A percentile compares a stretch with the other conserved stretches of the same genome.
Conservation (phyloP, 441 rosid genomes). For the Erodium chrysanthum region DNA sequence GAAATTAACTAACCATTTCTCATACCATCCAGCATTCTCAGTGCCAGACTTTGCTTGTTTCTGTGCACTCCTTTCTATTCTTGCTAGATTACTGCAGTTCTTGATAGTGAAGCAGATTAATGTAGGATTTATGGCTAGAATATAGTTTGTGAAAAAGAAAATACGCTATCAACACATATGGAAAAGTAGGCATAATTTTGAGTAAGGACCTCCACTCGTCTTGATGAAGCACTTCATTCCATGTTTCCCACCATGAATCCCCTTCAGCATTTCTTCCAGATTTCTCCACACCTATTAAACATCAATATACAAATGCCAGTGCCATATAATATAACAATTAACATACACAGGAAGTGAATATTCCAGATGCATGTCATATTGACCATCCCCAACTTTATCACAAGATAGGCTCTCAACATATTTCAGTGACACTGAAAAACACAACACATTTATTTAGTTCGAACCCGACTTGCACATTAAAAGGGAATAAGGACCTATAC, state of each 20-base stretch:
- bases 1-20: conserved; percentile 68
- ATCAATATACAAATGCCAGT: conserved; percentile 4
- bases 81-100: conserved; percentile 70
- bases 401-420: neutral
- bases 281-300: conserved; percentile 73
- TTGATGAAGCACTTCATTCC: conserved; percentile 96
- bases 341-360: neutral
- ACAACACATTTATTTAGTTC: neutral
- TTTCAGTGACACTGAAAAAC: neutral
- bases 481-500: too few species aligned
- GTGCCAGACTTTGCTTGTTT: conserved; percentile 96
- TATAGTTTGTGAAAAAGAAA: conserved; percentile 7
- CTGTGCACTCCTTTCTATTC: conserved; percentile 98
- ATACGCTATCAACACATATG: conserved; percentile 3
- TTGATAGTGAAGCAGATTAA: conserved; percentile 4
- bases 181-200: neutral
- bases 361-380: neutral
- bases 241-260: conserved; percentile 99
- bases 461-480: neutral
- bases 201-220: conserved; percentile 88
- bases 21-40: conserved; percentile 94
- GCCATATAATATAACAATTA: neutral
- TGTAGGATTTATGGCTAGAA: neutral
- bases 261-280: conserved; percentile 93
- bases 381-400: neutral